Evolutionary conservation across 345 rosid species (phyloP).

Genomic region (Eutrema heterophyllum): DNA sequence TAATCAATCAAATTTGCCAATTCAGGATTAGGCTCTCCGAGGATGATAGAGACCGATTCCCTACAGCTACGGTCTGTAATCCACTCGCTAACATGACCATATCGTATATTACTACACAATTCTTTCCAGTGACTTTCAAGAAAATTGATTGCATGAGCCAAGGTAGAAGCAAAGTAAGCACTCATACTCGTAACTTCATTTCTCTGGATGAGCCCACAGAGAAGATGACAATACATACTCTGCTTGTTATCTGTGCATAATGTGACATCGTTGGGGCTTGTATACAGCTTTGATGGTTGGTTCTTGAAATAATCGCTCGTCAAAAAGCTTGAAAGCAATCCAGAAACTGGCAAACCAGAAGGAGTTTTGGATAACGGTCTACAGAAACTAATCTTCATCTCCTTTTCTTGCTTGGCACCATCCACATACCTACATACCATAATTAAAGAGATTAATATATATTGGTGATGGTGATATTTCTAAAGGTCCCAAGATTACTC

Average conservation of each 20-base stretch:
- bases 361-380: not conserved
- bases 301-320: conserved; percentile 38
- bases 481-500: no score
- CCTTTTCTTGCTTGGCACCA: not conserved
- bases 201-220: conserved; percentile 50
- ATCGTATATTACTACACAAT: conserved; percentile 43
- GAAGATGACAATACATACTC: conserved; percentile 62
- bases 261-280: conserved; percentile 55
- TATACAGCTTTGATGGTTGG: conserved; percentile 38
- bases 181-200: conserved; percentile 40
- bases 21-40: conserved; percentile 32
- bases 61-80: conserved; percentile 39
- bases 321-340: not conserved
- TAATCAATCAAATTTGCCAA: conserved; percentile 42
- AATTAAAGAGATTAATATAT: no score
- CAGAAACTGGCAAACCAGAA: not conserved
- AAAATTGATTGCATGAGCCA: not conserved
- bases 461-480: no score
- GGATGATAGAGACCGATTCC: conserved; percentile 25
- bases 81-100: conserved; percentile 48
- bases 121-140: conserved; percentile 40
- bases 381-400: not conserved
- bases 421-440: not conserved
- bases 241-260: conserved; percentile 55
- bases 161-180: conserved; percentile 46